phyloP scores from a whole-genome alignment of 345 rosid species.

The Populus ilicifolia region DNA sequence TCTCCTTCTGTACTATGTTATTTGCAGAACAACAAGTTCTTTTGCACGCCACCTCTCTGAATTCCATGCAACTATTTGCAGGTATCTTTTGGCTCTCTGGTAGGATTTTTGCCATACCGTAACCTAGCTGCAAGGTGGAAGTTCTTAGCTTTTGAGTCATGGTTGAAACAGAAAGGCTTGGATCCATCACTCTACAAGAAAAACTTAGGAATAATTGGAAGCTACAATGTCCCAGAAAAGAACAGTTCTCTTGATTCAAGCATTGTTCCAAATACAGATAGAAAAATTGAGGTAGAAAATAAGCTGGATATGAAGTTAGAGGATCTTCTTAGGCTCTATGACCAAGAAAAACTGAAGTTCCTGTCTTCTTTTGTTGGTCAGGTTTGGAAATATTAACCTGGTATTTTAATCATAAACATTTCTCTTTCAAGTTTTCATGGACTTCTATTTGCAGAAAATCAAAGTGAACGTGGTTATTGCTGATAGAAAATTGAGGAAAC shows the following conservation, averaged over 20 bases:
- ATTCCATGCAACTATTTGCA: slow-evolving; percentile 24
- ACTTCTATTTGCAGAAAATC: slow-evolving; percentile 53
- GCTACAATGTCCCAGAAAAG: slow-evolving; percentile 39
- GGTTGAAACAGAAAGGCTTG: slow-evolving; percentile 84
- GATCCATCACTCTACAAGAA: slow-evolving; percentile 73
- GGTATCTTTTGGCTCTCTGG: slow-evolving; percentile 83
- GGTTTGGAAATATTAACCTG: slow-evolving; percentile 42
- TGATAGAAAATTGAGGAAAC: slow-evolving; percentile 62
- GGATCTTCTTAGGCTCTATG: slow-evolving; percentile 77
- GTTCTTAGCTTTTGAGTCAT: slow-evolving; percentile 87
- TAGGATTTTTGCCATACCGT: slow-evolving; percentile 85
- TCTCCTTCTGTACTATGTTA: background rate
- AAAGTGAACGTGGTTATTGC: slow-evolving; percentile 56
- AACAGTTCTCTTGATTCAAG: slow-evolving; percentile 33
- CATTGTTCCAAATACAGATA: slow-evolving; percentile 32
- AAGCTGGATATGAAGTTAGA: slow-evolving; percentile 70
- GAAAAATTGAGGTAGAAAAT: slow-evolving; percentile 35
- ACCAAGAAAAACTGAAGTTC: slow-evolving; percentile 79
- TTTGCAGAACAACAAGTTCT: slow-evolving; percentile 11
- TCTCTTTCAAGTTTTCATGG: background rate
- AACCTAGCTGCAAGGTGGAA: slow-evolving; percentile 77
- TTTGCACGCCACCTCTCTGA: slow-evolving; percentile 8
- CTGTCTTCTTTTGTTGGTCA: slow-evolving; percentile 82
- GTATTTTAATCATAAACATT: slow-evolving; percentile 7
- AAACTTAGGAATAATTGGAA: slow-evolving; percentile 64